Evolutionary conservation across 2,329 filamentous ascomycete genomes (phyloP).

Genomic region (Talaromyces sp.): DNA sequence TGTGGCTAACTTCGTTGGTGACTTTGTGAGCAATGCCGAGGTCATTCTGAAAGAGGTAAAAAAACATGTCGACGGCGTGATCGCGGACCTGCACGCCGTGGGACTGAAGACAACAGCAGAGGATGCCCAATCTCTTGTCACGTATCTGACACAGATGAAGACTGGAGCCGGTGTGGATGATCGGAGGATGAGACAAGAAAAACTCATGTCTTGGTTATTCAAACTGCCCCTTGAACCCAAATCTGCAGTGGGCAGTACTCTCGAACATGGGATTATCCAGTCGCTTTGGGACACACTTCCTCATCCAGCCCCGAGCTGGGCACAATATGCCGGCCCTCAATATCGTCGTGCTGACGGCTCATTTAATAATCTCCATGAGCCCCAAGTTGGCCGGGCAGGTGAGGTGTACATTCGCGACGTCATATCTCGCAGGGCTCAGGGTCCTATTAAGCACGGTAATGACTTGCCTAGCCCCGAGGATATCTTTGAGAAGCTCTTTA

Average conservation of each 20-base stretch:
- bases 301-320: not conserved
- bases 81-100: not conserved
- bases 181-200: conserved; percentile 1
- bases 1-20: not conserved
- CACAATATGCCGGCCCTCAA: conserved; percentile 23
- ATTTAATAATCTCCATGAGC: conserved; percentile 56
- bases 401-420: not conserved
- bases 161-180: not conserved
- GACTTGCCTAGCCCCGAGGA: not conserved
- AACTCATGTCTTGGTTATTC: conserved; percentile 1
- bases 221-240: not conserved
- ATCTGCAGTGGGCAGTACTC: not conserved
- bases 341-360: conserved; percentile 67
- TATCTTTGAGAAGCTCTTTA: not conserved
- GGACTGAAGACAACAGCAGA: not conserved
- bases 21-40: not conserved
- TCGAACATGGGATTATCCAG: not conserved
- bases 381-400: not conserved
- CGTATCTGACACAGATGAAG: not conserved
- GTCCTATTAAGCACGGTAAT: too few species aligned
- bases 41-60: not conserved
- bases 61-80: not conserved
- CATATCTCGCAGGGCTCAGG: not conserved
- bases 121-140: not conserved
- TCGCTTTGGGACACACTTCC: not conserved